Conservation (phyloP, 345 rosid genomes). For the Melaleuca alternifolia region DNA sequence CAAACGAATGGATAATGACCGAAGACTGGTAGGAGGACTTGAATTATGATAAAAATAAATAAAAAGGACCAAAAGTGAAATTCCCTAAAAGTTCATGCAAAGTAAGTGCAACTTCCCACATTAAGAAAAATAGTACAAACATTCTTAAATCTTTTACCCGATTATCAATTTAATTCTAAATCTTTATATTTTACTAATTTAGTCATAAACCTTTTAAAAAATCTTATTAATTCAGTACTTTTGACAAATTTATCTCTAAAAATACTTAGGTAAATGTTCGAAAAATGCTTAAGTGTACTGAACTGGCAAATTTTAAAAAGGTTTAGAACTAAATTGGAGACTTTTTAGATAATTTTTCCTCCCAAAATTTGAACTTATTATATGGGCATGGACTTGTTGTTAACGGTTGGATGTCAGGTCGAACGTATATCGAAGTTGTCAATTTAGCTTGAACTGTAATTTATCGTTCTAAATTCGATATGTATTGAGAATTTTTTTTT, state of each 20-base stretch:
- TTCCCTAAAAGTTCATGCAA: not conserved
- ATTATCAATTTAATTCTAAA: too few species aligned
- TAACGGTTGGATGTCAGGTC: not conserved
- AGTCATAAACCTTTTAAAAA: too few species aligned
- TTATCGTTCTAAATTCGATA: not conserved
- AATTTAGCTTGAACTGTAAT: not conserved
- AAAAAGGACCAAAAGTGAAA: not conserved
- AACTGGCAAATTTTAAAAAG: too few species aligned
- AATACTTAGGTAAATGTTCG: too few species aligned
- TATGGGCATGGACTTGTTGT: not conserved
- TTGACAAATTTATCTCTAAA: too few species aligned
- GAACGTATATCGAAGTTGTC: not conserved
- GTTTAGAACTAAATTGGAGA: too few species aligned
- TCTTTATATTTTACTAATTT: too few species aligned
- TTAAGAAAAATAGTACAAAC: too few species aligned
- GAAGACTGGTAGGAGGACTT: not conserved
- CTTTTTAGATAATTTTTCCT: too few species aligned
- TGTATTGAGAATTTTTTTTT: not conserved
- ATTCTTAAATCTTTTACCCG: too few species aligned
- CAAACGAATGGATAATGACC: not conserved
- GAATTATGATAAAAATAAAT: not conserved
- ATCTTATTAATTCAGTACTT: too few species aligned
- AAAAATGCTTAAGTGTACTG: too few species aligned
- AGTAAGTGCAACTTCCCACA: not conserved
- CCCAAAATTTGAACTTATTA: not conserved